phyloP scores from a whole-genome alignment of 257 asterid species.

The Vinca minor region DNA sequence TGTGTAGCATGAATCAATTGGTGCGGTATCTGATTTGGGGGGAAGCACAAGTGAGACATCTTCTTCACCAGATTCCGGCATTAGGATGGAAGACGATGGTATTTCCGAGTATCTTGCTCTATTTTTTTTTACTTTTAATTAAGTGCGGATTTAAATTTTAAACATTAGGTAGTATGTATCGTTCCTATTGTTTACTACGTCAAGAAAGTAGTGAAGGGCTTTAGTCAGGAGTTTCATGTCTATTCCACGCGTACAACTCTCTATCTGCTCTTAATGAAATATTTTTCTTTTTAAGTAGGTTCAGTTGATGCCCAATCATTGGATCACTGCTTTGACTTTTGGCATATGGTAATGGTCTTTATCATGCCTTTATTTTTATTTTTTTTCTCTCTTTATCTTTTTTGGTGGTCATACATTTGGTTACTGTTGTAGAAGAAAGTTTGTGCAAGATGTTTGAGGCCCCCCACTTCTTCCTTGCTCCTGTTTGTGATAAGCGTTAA shows the following conservation, averaged over 20 bases:
- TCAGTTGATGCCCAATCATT: constrained; percentile 8
- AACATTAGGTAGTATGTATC: neutral
- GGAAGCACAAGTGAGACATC: constrained; percentile 33
- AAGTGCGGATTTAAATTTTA: neutral
- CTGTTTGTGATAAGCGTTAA: neutral
- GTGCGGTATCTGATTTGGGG: constrained; percentile 30
- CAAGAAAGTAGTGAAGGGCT: neutral
- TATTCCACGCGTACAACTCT: neutral
- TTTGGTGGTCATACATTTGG: neutral
- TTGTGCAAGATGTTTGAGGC: neutral
- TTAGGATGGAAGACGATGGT: constrained; percentile 32
- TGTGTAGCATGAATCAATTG: constrained; percentile 43
- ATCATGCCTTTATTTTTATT: neutral
- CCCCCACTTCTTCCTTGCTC: neutral
- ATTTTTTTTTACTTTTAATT: neutral
- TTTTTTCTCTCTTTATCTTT: neutral
- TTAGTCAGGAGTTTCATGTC: neutral
- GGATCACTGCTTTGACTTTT: constrained; percentile 5
- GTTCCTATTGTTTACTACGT: neutral
- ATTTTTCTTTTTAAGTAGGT: neutral
- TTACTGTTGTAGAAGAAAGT: neutral
- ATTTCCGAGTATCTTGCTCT: neutral
- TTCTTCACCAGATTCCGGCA: constrained; percentile 32
- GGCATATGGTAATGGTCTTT: constrained; percentile 14
- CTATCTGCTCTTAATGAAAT: neutral